These are phyloP conservation scores for Oxytropis ochrocephala DNA, from an alignment of 306 rosid genomes.

Conservation along the genomic window DNA sequence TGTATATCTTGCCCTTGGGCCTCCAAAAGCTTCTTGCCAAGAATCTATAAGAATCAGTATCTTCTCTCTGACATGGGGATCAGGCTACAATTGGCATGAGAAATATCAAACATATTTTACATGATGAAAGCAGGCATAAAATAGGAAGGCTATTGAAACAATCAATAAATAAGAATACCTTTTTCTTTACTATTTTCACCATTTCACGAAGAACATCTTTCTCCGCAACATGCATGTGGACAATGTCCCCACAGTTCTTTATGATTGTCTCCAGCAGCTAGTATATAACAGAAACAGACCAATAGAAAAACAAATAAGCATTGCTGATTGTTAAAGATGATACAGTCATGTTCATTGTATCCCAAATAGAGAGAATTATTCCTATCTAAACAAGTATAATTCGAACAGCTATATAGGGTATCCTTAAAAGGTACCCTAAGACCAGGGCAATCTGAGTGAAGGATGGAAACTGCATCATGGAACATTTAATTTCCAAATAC, in stretches of 20 bases:
- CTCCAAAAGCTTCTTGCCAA: constrained; percentile 99
- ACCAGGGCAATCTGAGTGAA: background rate
- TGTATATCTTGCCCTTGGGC: constrained; percentile 93
- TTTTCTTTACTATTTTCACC: constrained; percentile 87
- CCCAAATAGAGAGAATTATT: background rate
- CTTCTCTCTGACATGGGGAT: constrained; percentile 85
- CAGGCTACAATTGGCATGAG: constrained; percentile 62
- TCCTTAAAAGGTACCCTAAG: background rate
- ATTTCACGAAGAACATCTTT: constrained; percentile 86
- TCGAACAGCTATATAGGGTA: background rate
- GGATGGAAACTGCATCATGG: background rate
- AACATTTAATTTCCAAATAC: background rate
- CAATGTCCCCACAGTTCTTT: constrained; percentile 96
- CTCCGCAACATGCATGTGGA: constrained; percentile 99
- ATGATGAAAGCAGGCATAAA: constrained; percentile 13
- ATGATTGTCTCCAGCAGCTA: constrained; percentile 90
- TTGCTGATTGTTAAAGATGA: constrained; percentile 12
- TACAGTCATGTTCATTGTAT: background rate
- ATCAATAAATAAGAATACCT: constrained; percentile 44
- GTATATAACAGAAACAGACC: constrained; percentile 37
- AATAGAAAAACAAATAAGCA: constrained; percentile 38
- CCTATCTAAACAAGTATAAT: background rate
- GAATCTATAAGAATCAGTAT: constrained; percentile 79
- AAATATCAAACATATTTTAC: constrained; percentile 26
- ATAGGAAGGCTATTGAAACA: constrained; percentile 18